Evolutionary conservation across 2,329 filamentous ascomycete genomes (phyloP).

Genomic region (Zymoseptoria crescenta): DNA sequence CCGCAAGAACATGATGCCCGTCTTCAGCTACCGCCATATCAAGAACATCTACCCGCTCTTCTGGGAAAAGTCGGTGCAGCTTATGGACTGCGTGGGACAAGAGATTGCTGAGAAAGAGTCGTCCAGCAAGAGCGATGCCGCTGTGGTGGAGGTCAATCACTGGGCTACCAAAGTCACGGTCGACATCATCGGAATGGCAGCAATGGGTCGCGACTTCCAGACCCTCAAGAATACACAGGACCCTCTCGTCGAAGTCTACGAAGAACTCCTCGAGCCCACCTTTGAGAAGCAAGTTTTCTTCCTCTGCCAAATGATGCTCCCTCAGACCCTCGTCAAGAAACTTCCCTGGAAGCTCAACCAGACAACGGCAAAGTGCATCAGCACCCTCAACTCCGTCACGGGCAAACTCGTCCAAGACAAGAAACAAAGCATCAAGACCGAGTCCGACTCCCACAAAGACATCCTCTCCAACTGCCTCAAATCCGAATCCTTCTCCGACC

Average conservation of each 20-base stretch:
- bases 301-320: conserved; percentile 32
- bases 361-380: conserved; percentile 21
- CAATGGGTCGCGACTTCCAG: conserved; percentile 38
- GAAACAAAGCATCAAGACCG: conserved; percentile 32
- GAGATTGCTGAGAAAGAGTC: conserved; percentile 36
- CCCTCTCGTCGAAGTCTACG: conserved; percentile 35
- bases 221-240: conserved; percentile 36
- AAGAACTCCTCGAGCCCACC: conserved; percentile 40
- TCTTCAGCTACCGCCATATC: conserved; percentile 78
- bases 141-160: conserved; percentile 35
- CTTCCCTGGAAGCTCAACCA: conserved; percentile 44
- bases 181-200: conserved; percentile 41
- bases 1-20: conserved; percentile 69
- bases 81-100: conserved; percentile 54
- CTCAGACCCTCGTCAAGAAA: conserved; percentile 31
- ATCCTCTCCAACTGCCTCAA: conserved; percentile 45
- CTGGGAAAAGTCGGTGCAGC: conserved; percentile 67
- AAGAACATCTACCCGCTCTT: conserved; percentile 80
- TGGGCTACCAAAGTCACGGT: conserved; percentile 39
- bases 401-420: conserved; percentile 43
- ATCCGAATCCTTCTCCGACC: conserved; percentile 46
- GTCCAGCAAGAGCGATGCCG: conserved; percentile 3
- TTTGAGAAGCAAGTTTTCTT: conserved; percentile 42
- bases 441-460: conserved; percentile 30
- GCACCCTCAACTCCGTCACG: conserved; percentile 36